phyloP scores from a whole-genome alignment of 2,329 filamentous ascomycete genomes.

The Hymenoscyphus occultus region DNA sequence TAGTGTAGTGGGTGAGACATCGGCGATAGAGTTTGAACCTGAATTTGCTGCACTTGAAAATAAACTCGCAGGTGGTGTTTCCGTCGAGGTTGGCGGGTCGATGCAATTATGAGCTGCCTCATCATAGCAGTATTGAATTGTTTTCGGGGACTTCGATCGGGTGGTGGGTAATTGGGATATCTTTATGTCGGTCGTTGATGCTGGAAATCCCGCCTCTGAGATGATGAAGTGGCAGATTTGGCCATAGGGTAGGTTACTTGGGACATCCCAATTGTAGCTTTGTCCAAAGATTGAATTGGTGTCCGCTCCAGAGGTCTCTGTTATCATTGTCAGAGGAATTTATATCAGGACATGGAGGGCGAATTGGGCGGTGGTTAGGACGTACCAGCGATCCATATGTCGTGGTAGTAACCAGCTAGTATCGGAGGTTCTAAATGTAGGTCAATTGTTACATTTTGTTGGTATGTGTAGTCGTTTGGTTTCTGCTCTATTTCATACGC shows the following conservation, averaged over 20 bases:
- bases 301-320: neutral
- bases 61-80: no score
- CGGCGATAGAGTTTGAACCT: neutral
- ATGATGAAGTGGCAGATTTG: neutral
- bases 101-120: neutral
- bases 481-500: neutral
- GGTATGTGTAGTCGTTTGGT: neutral
- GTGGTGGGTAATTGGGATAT: neutral
- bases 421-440: neutral
- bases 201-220: neutral
- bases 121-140: neutral
- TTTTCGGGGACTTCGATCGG: neutral
- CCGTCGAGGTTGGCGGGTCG: neutral
- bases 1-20: neutral
- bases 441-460: neutral
- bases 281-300: neutral
- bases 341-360: no score
- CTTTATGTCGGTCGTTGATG: neutral
- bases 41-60: neutral
- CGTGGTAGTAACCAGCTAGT: neutral
- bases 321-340: neutral
- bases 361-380: neutral
- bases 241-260: neutral
- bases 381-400: neutral
- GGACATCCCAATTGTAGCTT: neutral